Percentiles rank a stretch among this genome's conserved stretches.
Conservation (phyloP, 495 filamentous ascomycete species). For the Talaromyces wortmannii region DNA sequence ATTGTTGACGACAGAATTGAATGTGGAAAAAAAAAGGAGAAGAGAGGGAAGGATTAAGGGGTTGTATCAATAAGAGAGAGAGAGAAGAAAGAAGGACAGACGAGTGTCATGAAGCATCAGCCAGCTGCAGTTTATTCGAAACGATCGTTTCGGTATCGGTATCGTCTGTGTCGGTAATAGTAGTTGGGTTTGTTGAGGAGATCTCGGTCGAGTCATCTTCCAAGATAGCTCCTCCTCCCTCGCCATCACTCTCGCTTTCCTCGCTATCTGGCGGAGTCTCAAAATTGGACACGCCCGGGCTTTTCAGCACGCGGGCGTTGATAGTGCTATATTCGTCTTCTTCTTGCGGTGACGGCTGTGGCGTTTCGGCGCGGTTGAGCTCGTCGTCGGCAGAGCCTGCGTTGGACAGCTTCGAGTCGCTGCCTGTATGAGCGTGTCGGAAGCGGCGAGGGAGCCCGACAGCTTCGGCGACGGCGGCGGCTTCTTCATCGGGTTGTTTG, state of each 20-base stretch:
- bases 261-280: conserved; percentile 36
- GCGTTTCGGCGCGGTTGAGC: conserved; percentile 18
- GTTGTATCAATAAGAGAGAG: background rate
- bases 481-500: conserved; percentile 54
- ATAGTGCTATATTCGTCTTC: conserved; percentile 12
- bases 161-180: background rate
- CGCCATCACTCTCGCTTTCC: conserved; percentile 28
- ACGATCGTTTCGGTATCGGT: background rate
- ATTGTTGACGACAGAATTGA: too few species aligned
- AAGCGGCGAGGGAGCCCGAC: conserved; percentile 52
- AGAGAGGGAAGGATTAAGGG: too few species aligned
- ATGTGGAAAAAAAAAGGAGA: too few species aligned
- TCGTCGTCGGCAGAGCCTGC: conserved; percentile 45
- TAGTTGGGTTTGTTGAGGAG: conserved; percentile 5
- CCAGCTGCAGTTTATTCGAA: conserved; percentile 2
- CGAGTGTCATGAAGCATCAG: conserved; percentile 3
- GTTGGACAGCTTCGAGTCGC: conserved; percentile 39
- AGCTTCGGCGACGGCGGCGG: conserved; percentile 62
- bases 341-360: background rate
- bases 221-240: background rate
- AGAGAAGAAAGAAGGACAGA: background rate
- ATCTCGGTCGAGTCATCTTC: background rate
- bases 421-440: conserved; percentile 22
- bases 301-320: conserved; percentile 12
- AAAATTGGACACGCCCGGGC: conserved; percentile 19